Conservation (phyloP, 345 rosid genomes). For the Pistacia vera region DNA sequence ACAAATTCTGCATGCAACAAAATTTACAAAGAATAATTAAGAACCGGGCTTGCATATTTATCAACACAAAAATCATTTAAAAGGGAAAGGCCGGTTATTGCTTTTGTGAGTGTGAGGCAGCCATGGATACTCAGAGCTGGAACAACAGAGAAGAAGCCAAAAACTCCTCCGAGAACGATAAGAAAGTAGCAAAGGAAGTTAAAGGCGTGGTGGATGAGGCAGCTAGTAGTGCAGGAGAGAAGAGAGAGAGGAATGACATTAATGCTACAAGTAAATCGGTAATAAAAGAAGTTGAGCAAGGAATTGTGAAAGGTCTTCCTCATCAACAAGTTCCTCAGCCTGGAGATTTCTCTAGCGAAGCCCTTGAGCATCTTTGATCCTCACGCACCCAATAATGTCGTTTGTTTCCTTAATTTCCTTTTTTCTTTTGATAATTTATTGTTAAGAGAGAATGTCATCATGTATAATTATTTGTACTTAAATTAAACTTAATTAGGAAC, state of each 20-base stretch:
- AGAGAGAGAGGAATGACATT: neutral
- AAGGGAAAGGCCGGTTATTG: neutral
- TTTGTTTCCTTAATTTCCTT: neutral
- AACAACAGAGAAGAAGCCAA: conserved; percentile 9
- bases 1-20: too few relatives aligned
- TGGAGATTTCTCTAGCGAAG: conserved; percentile 32
- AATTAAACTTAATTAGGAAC: too few relatives aligned
- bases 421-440: too few relatives aligned
- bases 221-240: neutral
- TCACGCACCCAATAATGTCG: too few relatives aligned
- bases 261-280: neutral
- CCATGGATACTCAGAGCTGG: neutral
- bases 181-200: conserved; percentile 22
- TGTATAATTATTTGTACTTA: too few relatives aligned
- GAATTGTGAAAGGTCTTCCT: conserved; percentile 29
- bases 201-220: conserved; percentile 33
- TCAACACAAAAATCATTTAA: too few relatives aligned
- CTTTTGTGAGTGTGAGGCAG: neutral
- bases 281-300: neutral
- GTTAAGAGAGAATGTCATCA: too few relatives aligned
- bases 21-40: too few relatives aligned
- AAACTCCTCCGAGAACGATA: neutral
- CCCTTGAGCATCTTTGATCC: conserved; percentile 25
- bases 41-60: too few relatives aligned
- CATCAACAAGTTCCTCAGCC: conserved; percentile 41